Evolutionary conservation across 225 moss, liverwort and hornwort genomes (phyloP).

Genomic region (Antitrichia curtipendula): DNA sequence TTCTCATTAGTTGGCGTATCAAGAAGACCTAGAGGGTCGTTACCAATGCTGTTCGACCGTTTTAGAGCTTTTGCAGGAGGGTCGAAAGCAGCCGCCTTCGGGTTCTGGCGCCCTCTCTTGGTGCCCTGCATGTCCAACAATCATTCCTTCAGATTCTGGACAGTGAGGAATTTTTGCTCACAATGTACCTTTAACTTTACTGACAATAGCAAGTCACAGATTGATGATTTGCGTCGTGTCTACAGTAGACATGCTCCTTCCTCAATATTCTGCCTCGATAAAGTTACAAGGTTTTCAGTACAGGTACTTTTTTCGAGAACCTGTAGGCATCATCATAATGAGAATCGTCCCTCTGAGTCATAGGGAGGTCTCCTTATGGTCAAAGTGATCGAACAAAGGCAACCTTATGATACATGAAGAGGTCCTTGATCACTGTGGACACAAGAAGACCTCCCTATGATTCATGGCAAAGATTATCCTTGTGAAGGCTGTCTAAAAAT

Average conservation of each 20-base stretch:
- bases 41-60: slow-evolving; percentile 56
- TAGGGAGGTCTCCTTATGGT: neutral
- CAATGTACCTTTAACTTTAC: neutral
- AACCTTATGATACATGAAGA: neutral
- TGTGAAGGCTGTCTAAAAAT: neutral
- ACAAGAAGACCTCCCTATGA: neutral
- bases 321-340: neutral
- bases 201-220: neutral
- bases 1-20: slow-evolving; percentile 56
- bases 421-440: neutral
- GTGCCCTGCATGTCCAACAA: slow-evolving; percentile 43
- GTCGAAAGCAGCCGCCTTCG: slow-evolving; percentile 47
- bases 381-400: neutral
- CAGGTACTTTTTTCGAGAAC: neutral
- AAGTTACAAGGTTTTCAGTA: neutral
- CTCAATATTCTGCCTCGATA: neutral
- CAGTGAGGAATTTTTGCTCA: neutral
- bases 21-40: slow-evolving; percentile 55
- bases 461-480: neutral
- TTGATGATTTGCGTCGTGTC: neutral
- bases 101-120: slow-evolving; percentile 64
- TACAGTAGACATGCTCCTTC: neutral
- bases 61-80: slow-evolving; percentile 65
- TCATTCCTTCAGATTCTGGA: neutral
- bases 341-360: neutral